Evolutionary conservation across 1,139 yeast species (phyloP), one percentile per base, ranked within the genome.

Genomic region (Sugiyamaella xylanicola): DNA sequence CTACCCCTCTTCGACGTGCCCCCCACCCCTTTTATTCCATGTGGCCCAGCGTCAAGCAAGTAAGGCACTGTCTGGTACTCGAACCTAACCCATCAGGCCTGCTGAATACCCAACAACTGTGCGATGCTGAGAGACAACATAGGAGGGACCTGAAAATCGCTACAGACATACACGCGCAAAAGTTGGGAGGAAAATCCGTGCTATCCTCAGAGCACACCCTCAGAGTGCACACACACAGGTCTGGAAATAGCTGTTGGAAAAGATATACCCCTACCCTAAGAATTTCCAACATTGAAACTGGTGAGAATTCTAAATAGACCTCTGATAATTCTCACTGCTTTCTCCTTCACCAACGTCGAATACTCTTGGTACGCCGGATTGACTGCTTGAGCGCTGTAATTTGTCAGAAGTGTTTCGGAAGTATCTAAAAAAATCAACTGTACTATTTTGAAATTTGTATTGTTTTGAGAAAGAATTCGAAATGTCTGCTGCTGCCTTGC

Each of bases 401-500:
- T 25, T 25, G n/a, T 25, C 42, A 39, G 21, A 15, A 39, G 13
- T 17, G 42, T 15, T 16, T 39, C 17, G 21, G 20, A 4, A 36
- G 13, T 36, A 36, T n/a, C 13, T 4, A 5, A 36, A 15, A n/a
- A n/a, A 36, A 36, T 7, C 13, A 15, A 16, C 4, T 7, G 15
- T 32, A n/a, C 15, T 32, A n/a, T 25, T 25, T 42, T 42, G 42
- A 15, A 39, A 7, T 42, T 25, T 42, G 19, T 25, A 22, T 2
- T n/a, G n/a, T 4, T 42, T 25, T 19, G 3, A 9, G 17, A 53
- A 35, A 32, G n/a, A 29, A 25, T 39, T 29, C 20, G 54, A 43
- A 55, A 61, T 61, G 64, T 61, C 64, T 35, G 58, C 63, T 40
- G 57, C 58, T 42, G 63, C 63, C 51, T 57, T 61, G 35, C 53